A percentile compares a stretch with the other conserved stretches of the same genome.
phyloP scores from a whole-genome alignment of 352 stramenopile genomes.

The Globisporangium uncinulatum region DNA sequence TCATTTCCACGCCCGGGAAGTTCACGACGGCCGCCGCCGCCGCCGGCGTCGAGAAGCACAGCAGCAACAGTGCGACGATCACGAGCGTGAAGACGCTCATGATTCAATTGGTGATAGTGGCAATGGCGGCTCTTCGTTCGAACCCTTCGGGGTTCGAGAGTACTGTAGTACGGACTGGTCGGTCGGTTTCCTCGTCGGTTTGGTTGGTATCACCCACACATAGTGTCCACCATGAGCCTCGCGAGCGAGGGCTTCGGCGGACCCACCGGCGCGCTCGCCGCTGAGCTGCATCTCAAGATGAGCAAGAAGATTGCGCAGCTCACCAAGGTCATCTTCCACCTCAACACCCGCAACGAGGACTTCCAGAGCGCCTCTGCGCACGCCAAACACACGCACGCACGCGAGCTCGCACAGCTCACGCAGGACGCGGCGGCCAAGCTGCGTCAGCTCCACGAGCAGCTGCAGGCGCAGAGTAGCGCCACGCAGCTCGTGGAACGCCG shows the following conservation, averaged over 20 bases:
- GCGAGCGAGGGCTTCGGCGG: slow-evolving; percentile 17
- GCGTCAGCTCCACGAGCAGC: slow-evolving; percentile 30
- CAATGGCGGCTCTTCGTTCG: no score
- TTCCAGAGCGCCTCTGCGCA: slow-evolving; percentile 65
- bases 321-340: slow-evolving; percentile 92
- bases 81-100: neutral
- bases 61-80: neutral
- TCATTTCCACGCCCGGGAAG: slow-evolving; percentile 64
- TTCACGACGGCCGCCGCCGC: slow-evolving; percentile 32
- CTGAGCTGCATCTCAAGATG: slow-evolving; percentile 90
- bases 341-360: slow-evolving; percentile 93
- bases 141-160: no score
- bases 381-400: slow-evolving; percentile 24
- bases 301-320: slow-evolving; percentile 94
- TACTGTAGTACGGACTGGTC: no score
- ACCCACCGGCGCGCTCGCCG: slow-evolving; percentile 13
- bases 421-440: slow-evolving; percentile 53
- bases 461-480: slow-evolving; percentile 25
- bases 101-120: no score
- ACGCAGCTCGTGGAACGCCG: slow-evolving; percentile 25
- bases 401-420: slow-evolving; percentile 44
- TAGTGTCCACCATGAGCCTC: slow-evolving; percentile 13
- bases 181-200: no score
- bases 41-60: neutral
- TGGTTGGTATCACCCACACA: no score